A percentile compares a stretch with the other conserved stretches of the same genome.
Conservation (phyloP, 495 filamentous ascomycete species). For the Geoglossum glabrum region DNA sequence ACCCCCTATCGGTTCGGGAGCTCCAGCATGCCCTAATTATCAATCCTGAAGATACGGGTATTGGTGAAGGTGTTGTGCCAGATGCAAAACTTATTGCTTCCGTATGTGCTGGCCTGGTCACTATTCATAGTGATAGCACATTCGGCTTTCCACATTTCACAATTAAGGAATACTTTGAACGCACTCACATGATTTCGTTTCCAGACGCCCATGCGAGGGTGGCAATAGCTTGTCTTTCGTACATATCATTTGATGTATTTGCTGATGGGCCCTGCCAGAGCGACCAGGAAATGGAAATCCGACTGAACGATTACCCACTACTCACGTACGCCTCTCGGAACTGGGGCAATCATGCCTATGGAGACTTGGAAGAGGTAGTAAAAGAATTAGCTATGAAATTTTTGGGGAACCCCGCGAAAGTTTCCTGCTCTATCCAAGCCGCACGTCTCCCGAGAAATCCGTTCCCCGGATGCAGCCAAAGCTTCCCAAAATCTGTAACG, state of each 20-base stretch:
- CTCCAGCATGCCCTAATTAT: constrained; percentile 29
- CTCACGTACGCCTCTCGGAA: constrained; percentile 20
- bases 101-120: constrained; percentile 33
- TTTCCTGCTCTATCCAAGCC: neutral
- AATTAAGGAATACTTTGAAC: constrained; percentile 29
- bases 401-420: neutral
- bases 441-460: neutral
- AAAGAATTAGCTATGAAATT: neutral
- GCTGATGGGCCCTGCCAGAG: constrained; percentile 9
- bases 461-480: neutral
- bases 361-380: neutral
- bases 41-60: constrained; percentile 9
- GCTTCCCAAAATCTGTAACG: neutral
- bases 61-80: constrained; percentile 23
- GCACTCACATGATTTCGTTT: constrained; percentile 17
- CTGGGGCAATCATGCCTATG: constrained; percentile 26
- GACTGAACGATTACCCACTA: constrained; percentile 6
- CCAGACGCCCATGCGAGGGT: constrained; percentile 19
- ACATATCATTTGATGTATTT: constrained; percentile 23
- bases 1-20: constrained; percentile 22
- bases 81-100: constrained; percentile 21
- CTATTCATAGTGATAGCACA: constrained; percentile 23
- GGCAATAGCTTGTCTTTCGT: constrained; percentile 11
- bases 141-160: constrained; percentile 37
- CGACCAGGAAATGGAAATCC: constrained; percentile 13